Conservation (phyloP, 2,329 filamentous ascomycete species). For the Trichoderma hamatum region DNA sequence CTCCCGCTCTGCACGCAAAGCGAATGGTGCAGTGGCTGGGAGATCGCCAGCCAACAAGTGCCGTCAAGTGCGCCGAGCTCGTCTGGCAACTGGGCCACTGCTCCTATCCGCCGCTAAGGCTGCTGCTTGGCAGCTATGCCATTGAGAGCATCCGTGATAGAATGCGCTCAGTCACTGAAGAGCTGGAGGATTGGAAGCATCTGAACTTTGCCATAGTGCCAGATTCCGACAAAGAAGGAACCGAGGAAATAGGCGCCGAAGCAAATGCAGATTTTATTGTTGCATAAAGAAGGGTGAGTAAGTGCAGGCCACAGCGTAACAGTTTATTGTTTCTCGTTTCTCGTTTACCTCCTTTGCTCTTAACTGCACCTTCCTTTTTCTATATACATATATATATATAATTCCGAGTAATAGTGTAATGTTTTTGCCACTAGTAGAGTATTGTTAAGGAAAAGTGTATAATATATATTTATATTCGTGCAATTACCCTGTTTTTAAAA, state of each 20-base stretch:
- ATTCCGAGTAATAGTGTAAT: not conserved
- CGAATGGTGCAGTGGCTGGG: constrained; percentile 94
- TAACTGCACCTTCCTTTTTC: not conserved
- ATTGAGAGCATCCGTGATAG: constrained; percentile 94
- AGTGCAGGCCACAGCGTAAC: not conserved
- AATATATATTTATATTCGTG: not conserved
- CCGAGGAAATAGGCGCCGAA: constrained; percentile 8
- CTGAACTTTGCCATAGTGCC: constrained; percentile 63
- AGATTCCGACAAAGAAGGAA: constrained; percentile 17
- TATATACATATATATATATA: not conserved
- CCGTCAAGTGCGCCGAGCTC: constrained; percentile 88
- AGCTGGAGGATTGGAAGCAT: constrained; percentile 92
- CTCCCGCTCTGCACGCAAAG: constrained; percentile 84
- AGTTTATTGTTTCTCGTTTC: not conserved
- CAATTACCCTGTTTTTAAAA: not conserved
- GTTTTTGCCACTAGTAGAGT: not conserved
- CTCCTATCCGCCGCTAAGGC: constrained; percentile 82
- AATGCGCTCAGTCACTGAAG: constrained; percentile 87
- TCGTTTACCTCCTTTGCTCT: no score
- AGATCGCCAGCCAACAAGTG: constrained; percentile 88
- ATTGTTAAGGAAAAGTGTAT: not conserved
- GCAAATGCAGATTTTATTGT: not conserved
- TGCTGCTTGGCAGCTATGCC: constrained; percentile 90
- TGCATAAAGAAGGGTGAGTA: not conserved
- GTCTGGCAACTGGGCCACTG: constrained; percentile 96